Evolutionary conservation across 1,284 basidiomycete species (phyloP).

Genomic region (Volvariella volvacea): DNA sequence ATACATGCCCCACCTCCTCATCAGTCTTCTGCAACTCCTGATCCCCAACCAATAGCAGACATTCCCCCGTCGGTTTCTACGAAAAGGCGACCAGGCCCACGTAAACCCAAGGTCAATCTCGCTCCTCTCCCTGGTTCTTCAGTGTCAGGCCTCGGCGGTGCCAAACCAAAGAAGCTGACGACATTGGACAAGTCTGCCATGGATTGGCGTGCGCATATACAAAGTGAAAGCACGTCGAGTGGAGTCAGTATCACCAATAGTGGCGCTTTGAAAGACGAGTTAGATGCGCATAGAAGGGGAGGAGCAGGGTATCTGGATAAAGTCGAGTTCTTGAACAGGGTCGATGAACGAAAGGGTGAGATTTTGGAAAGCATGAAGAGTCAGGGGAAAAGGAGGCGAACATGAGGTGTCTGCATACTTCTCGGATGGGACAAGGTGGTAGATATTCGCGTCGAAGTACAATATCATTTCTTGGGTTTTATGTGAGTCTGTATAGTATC

Average conservation of each 20-base stretch:
- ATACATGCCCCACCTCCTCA: slow-evolving; percentile 2
- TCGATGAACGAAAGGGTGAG: slow-evolving; percentile 63
- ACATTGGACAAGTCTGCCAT: slow-evolving; percentile 79
- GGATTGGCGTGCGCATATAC: slow-evolving; percentile 73
- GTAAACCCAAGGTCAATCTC: slow-evolving; percentile 53
- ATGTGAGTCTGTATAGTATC: no score
- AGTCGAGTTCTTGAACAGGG: slow-evolving; percentile 71
- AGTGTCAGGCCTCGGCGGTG: neutral
- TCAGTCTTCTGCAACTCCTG: neutral
- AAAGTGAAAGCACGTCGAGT: slow-evolving; percentile 23
- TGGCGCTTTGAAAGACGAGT: slow-evolving; percentile 50
- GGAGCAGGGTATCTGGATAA: slow-evolving; percentile 73
- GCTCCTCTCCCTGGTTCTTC: slow-evolving; percentile 37
- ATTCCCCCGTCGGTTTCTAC: slow-evolving; percentile 5
- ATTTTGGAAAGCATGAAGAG: slow-evolving; percentile 35
- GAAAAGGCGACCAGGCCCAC: slow-evolving; percentile 50
- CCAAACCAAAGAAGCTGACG: slow-evolving; percentile 66
- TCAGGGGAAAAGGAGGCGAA: neutral
- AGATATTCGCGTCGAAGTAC: no score
- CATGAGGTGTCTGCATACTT: no score
- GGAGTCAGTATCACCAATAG: slow-evolving; percentile 8
- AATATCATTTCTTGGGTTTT: no score
- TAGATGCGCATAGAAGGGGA: slow-evolving; percentile 63
- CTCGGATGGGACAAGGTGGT: no score
- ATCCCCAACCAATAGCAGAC: slow-evolving; percentile 1